Evolutionary conservation across 208 protist species (phyloP).

Genomic region (Trypanosoma rangeli): DNA sequence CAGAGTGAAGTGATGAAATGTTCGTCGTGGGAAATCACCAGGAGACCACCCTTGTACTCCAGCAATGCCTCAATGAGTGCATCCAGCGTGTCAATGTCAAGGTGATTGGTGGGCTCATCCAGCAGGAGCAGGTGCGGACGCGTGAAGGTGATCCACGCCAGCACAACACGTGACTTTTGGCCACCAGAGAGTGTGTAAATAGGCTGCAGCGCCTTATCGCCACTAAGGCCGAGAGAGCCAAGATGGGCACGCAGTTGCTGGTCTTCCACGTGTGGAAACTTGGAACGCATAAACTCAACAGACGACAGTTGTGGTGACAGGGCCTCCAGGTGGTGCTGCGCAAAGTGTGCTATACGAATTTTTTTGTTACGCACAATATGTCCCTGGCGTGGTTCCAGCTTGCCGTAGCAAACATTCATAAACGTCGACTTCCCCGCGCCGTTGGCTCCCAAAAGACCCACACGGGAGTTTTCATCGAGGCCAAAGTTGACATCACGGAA

Average conservation of each 20-base stretch:
- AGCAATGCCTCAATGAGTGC: slow-evolving; percentile 91
- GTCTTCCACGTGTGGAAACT: slow-evolving; percentile 85
- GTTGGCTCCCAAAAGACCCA: slow-evolving; percentile 92
- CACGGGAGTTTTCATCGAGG: slow-evolving; percentile 83
- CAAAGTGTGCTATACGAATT: slow-evolving; percentile 88
- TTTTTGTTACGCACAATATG: slow-evolving; percentile 86
- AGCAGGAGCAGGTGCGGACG: slow-evolving; percentile 95
- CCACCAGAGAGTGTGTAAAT: slow-evolving; percentile 94
- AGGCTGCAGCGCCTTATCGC: slow-evolving; percentile 83
- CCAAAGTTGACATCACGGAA: slow-evolving; percentile 94
- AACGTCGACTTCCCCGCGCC: slow-evolving; percentile 95
- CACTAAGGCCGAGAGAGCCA: slow-evolving; percentile 90
- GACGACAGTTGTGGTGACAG: slow-evolving; percentile 90
- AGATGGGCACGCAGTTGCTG: slow-evolving; percentile 90
- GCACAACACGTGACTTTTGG: slow-evolving; percentile 93
- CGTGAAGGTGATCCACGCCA: slow-evolving; percentile 93
- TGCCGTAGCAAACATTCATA: slow-evolving; percentile 90
- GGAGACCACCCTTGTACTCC: slow-evolving; percentile 87
- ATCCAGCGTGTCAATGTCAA: slow-evolving; percentile 95
- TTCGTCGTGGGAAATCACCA: slow-evolving; percentile 94
- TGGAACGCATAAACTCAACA: slow-evolving; percentile 86
- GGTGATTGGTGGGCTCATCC: slow-evolving; percentile 97
- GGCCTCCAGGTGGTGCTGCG: slow-evolving; percentile 93
- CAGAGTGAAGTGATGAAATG: slow-evolving; percentile 93
- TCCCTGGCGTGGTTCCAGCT: slow-evolving; percentile 79